Conservation (phyloP, 805 yeast species). For the Barnettozyma pratensis region DNA sequence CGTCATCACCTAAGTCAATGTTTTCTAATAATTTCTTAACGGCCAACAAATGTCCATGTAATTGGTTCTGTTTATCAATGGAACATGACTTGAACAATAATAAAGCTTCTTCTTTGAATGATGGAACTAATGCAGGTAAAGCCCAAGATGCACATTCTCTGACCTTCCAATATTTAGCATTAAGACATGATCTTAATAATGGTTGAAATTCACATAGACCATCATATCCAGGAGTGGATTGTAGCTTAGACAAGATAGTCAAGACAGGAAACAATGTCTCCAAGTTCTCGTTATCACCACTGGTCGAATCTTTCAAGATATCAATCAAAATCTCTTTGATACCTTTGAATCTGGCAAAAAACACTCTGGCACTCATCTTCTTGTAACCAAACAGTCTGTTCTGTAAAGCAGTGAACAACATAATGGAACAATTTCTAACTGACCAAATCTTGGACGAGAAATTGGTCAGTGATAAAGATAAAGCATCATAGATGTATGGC, state of each 20-base stretch:
- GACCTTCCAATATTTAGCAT: constrained; percentile 67
- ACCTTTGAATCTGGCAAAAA: constrained; percentile 61
- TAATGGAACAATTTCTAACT: constrained; percentile 84
- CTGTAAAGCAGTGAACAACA: constrained; percentile 85
- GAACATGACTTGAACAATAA: constrained; percentile 23
- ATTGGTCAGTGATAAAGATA: constrained; percentile 54
- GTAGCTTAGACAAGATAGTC: constrained; percentile 64
- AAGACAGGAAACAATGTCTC: constrained; percentile 74
- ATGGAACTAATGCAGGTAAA: constrained; percentile 44
- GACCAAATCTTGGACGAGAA: constrained; percentile 78
- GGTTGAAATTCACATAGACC: constrained; percentile 50
- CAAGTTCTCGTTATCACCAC: constrained; percentile 27
- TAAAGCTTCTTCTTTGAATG: constrained; percentile 26
- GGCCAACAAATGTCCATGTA: constrained; percentile 60
- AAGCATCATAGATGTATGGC: constrained; percentile 48
- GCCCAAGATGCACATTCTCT: constrained; percentile 84
- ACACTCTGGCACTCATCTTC: constrained; percentile 52
- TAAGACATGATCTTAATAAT: constrained; percentile 42
- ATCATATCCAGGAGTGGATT: constrained; percentile 50
- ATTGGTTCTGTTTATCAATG: constrained; percentile 33
- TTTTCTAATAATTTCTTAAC: constrained; percentile 29
- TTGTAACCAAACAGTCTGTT: constrained; percentile 71
- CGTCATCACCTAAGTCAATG: background rate
- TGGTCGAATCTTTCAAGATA: constrained; percentile 32
- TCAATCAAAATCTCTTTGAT: constrained; percentile 45